Conservation (phyloP, 306 rosid species). For the Luffa acutangula region DNA sequence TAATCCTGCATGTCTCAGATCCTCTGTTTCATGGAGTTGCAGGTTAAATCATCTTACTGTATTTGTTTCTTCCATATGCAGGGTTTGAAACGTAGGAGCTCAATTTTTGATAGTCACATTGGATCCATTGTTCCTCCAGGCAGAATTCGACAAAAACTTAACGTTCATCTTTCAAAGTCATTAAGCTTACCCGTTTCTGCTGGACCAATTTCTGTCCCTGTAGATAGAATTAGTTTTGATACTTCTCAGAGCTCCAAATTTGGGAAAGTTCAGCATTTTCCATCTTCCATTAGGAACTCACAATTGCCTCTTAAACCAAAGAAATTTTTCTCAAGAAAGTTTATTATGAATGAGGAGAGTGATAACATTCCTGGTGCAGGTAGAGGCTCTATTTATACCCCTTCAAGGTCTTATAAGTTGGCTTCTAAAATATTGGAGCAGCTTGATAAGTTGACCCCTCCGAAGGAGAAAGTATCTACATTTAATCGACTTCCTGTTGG, state of each 20-base stretch:
- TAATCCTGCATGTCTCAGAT: neutral
- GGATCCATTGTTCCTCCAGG: conserved; percentile 71
- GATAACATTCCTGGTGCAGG: conserved; percentile 23
- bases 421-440: conserved; percentile 74
- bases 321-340: conserved; percentile 18
- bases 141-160: conserved; percentile 58
- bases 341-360: conserved; percentile 32
- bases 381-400: conserved; percentile 17
- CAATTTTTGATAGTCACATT: conserved; percentile 51
- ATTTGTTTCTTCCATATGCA: conserved; percentile 17
- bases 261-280: conserved; percentile 16
- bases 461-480: conserved; percentile 50
- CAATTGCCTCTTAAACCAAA: conserved; percentile 26
- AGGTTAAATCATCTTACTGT: neutral
- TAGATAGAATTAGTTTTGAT: conserved; percentile 23
- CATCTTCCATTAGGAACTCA: conserved; percentile 33
- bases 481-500: conserved; percentile 20
- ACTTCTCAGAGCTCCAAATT: conserved; percentile 16
- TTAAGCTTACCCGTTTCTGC: conserved; percentile 32
- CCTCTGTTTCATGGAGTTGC: neutral
- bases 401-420: conserved; percentile 57
- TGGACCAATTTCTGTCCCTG: conserved; percentile 24
- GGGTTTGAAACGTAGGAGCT: conserved; percentile 56
- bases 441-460: conserved; percentile 61
- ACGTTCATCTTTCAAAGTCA: conserved; percentile 49